Evolutionary conservation across 441 rosid genomes (phyloP).

Genomic region (Pelargonium hybrid): DNA sequence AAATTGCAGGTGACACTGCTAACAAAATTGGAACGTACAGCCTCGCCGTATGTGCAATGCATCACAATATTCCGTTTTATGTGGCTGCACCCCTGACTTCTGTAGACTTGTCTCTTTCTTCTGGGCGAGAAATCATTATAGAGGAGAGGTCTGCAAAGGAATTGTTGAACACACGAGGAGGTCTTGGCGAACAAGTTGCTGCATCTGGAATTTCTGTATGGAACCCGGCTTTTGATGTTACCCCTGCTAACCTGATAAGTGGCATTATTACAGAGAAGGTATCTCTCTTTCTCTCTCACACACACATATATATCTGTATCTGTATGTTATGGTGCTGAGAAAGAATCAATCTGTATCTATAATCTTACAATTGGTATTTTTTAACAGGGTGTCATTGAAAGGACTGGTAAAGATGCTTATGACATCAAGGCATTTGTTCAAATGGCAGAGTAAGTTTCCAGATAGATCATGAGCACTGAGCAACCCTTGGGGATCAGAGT

Average conservation of each 20-base stretch:
- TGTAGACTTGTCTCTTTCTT: constrained; percentile 56
- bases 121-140: constrained; percentile 61
- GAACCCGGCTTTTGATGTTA: constrained; percentile 92
- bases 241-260: constrained; percentile 62
- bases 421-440: too few species aligned
- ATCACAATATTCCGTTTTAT: constrained; percentile 61
- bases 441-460: too few species aligned
- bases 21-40: constrained; percentile 94
- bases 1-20: constrained; percentile 68
- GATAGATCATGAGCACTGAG: too few species aligned
- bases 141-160: constrained; percentile 77
- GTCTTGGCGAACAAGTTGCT: constrained; percentile 88
- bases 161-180: constrained; percentile 57
- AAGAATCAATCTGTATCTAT: too few species aligned
- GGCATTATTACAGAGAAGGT: constrained; percentile 86
- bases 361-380: too few species aligned
- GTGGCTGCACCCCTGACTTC: constrained; percentile 93
- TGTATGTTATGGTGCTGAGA: too few species aligned
- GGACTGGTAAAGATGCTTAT: too few species aligned
- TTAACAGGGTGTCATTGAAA: too few species aligned
- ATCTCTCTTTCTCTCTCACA: constrained; percentile 7
- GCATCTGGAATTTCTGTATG: constrained; percentile 76
- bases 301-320: too few species aligned
- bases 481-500: too few species aligned
- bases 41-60: constrained; percentile 67